phyloP scores from a whole-genome alignment of 2,329 filamentous ascomycete genomes.

The Colletotrichum euphorbiae region DNA sequence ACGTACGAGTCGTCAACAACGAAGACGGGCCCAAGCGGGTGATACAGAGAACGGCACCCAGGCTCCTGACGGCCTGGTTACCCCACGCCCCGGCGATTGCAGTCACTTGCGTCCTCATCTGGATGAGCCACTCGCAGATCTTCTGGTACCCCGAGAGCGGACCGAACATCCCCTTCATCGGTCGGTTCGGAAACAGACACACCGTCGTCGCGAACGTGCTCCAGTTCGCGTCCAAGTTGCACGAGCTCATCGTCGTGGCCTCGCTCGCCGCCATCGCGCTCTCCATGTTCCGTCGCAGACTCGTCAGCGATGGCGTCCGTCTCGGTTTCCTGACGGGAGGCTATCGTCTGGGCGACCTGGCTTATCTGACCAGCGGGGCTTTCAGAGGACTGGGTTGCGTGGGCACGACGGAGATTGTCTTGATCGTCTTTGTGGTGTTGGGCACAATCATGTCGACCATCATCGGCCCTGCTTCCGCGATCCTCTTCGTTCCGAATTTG shows the following conservation, averaged over 20 bases:
- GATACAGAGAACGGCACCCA: background rate
- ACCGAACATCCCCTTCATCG: conserved; percentile 1
- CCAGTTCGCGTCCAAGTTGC: conserved; percentile 21
- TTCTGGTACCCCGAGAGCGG: conserved; percentile 27
- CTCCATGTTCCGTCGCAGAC: conserved; percentile 1
- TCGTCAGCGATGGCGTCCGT: background rate
- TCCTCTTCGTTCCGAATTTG: conserved; percentile 27
- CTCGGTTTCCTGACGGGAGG: conserved; percentile 24
- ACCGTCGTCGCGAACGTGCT: conserved; percentile 22
- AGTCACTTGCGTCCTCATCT: conserved; percentile 16
- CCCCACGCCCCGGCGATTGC: conserved; percentile 14
- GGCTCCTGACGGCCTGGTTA: conserved; percentile 2
- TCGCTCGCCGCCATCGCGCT: conserved; percentile 22
- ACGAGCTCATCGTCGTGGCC: conserved; percentile 20
- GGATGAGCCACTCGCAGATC: conserved; percentile 13
- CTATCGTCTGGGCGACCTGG: conserved; percentile 22
- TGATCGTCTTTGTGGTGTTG: conserved; percentile 12
- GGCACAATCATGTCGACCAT: conserved; percentile 24
- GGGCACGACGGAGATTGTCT: background rate
- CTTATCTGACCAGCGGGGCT: conserved; percentile 1
- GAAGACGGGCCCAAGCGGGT: conserved; percentile 12
- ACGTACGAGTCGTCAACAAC: background rate
- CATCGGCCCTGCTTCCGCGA: conserved; percentile 28
- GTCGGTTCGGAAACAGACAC: conserved; percentile 10
- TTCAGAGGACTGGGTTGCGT: conserved; percentile 15